Base-by-base conservation (phyloP, 345 rosid genomes). In the Anastatica hierochuntica region DNA sequence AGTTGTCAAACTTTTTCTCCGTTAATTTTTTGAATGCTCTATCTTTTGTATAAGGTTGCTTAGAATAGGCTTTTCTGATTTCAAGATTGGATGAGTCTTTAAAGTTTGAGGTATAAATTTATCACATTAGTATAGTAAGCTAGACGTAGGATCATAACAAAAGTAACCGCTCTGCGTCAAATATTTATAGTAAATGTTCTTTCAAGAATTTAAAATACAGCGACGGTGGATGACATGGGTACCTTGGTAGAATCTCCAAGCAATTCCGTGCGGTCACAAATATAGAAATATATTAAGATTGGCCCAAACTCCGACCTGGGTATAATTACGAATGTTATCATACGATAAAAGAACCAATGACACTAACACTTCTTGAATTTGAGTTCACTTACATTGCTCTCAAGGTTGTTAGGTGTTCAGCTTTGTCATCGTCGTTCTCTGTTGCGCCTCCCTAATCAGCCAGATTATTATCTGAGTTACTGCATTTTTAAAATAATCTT, bases 401-500 rank as follows among this genome's bases (percentile, higher is more conserved):
- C 64, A 92, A 63, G 60, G 83, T 83, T 36, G 77, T 60, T 49
- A 94, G 84, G 58, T 92, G 79, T 81, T 92, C 89, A 70, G 89
- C 80, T 47, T 74, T 77, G 20, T 94, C 99, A 72, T 83, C 87
- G 39, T 88, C 95, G 70, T 83, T 85, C 63, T 59, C 64, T 4
- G 81, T 64, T 59, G 66, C 76, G 31, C 68, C 83, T 57, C 68
- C 89, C 76, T 80, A 73, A 44, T 85, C 99, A 78, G 50, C 80
- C 66, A 94, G 79, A 67, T 94, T 81, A 56, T 64, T 77, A 71
- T 83, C 97, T 27, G 99, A 85, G 71, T 94, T 95, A 62, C 99
- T 94, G 85, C 73, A 73, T n/a, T 13, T 53, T 12, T 49, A 56
- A 15, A 63, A 63, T 1, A 49, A 15, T 55, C 56, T 18, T 21